Conservation (phyloP, 2,329 filamentous ascomycete species). For the Monilinia fructigena region DNA sequence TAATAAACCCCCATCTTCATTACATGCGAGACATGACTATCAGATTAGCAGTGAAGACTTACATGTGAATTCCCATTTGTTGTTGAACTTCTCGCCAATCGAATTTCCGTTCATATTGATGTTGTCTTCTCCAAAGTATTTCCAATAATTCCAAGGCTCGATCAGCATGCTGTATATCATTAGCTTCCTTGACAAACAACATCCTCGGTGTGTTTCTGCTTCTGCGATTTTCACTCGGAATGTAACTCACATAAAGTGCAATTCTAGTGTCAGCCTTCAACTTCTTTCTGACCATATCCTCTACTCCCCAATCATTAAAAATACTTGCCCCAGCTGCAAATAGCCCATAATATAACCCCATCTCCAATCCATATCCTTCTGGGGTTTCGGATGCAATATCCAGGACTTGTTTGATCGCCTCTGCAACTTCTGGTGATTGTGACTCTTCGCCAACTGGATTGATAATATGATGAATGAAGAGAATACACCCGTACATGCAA, state of each 20-base stretch:
- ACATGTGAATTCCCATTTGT: slow-evolving; percentile 40
- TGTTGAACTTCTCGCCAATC: slow-evolving; percentile 38
- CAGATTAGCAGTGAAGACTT: background rate
- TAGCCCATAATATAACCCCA: slow-evolving; percentile 39
- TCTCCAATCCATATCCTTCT: slow-evolving; percentile 38
- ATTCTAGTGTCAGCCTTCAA: slow-evolving; percentile 35
- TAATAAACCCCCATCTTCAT: slow-evolving; percentile 11
- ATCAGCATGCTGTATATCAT: slow-evolving; percentile 35
- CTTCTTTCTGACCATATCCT: slow-evolving; percentile 35
- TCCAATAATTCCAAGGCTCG: slow-evolving; percentile 37
- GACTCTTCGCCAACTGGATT: slow-evolving; percentile 32
- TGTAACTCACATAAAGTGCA: slow-evolving; percentile 37
- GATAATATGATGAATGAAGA: slow-evolving; percentile 38
- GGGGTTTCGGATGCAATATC: slow-evolving; percentile 38
- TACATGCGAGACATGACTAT: too few species aligned
- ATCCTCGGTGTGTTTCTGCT: background rate
- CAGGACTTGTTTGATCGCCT: slow-evolving; percentile 35
- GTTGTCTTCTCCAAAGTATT: slow-evolving; percentile 38
- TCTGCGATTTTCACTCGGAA: too few species aligned
- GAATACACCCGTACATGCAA: slow-evolving; percentile 35
- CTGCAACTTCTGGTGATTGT: slow-evolving; percentile 31
- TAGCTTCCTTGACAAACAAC: background rate
- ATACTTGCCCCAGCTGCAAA: slow-evolving; percentile 38
- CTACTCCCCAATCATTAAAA: slow-evolving; percentile 34
- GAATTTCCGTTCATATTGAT: slow-evolving; percentile 36